A percentile compares a stretch with the other conserved stretches of the same genome.
Conservation (phyloP, 2,329 filamentous ascomycete species). For the Colletotrichum sp. region DNA sequence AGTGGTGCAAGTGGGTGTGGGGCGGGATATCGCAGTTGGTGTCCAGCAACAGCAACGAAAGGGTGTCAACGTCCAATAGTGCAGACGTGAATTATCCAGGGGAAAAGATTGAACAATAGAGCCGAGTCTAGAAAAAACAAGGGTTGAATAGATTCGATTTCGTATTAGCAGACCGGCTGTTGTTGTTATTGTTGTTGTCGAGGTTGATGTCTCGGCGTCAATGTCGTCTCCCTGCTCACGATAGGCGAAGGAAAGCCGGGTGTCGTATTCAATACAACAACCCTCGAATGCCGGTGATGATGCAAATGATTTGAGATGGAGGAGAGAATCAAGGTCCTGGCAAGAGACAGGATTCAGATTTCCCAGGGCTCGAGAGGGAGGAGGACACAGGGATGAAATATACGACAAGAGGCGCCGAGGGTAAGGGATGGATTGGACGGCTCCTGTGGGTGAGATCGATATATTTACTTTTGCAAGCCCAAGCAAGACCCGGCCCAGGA, state of each 20-base stretch:
- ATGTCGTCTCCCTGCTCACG: background rate
- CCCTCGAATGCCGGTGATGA: conserved; percentile 14
- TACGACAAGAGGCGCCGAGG: conserved; percentile 14
- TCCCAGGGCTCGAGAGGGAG: conserved; percentile 3
- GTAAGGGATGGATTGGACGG: conserved; percentile 7
- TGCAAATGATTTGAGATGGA: conserved; percentile 4
- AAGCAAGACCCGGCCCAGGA: background rate
- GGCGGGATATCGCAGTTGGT: background rate
- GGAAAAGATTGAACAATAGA: background rate
- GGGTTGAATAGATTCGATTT: background rate
- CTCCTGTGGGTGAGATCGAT: conserved; percentile 2
- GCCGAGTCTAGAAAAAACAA: background rate
- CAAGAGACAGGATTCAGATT: background rate
- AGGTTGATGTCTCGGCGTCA: background rate
- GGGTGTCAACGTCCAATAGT: background rate
- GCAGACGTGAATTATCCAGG: background rate
- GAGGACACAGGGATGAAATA: conserved; percentile 17
- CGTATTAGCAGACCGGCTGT: conserved; percentile 16
- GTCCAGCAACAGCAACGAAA: background rate
- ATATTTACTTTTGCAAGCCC: conserved; percentile 22
- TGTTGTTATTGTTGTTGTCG: background rate
- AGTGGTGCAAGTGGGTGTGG: background rate
- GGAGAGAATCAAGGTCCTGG: background rate
- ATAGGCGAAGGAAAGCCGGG: background rate
- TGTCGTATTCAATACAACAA: conserved; percentile 18